Percentiles rank a stretch among this genome's conserved stretches.
Conservation (phyloP, 129 eudicot species). For the Artemisia annua region DNA sequence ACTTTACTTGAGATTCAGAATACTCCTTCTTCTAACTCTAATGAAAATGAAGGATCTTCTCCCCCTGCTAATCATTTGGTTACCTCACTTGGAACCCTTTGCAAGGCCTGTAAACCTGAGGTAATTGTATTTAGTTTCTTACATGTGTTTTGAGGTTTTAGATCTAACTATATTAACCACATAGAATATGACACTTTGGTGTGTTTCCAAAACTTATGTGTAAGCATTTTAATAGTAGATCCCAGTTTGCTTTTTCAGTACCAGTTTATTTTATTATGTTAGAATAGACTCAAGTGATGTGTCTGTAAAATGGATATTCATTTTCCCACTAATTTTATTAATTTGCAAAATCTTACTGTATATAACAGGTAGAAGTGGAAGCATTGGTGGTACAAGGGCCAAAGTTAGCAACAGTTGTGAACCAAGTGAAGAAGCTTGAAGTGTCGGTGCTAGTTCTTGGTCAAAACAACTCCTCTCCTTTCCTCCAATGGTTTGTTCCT, state of each 20-base stretch:
- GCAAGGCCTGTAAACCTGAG: slow-evolving; percentile 91
- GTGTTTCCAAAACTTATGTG: no score
- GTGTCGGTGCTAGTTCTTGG: slow-evolving; percentile 92
- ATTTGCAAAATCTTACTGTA: no score
- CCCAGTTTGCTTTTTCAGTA: neutral
- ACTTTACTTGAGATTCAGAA: slow-evolving; percentile 73
- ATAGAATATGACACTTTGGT: no score
- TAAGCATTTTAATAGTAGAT: no score
- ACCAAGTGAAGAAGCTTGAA: slow-evolving; percentile 97
- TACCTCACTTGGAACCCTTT: slow-evolving; percentile 70
- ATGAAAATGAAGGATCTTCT: neutral
- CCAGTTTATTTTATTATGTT: neutral
- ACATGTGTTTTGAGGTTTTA: no score
- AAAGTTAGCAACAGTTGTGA: slow-evolving; percentile 72
- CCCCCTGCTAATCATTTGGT: slow-evolving; percentile 44
- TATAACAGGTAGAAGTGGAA: slow-evolving; percentile 80
- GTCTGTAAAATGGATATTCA: no score
- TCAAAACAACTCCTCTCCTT: slow-evolving; percentile 64
- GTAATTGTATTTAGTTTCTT: slow-evolving; percentile 22
- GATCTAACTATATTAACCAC: no score
- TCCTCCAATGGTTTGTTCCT: slow-evolving; percentile 51
- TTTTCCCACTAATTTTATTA: no score
- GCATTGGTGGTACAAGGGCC: slow-evolving; percentile 84
- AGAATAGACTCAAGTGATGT: no score
- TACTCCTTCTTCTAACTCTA: neutral